phyloP scores from a whole-genome alignment of 208 protist species.

The Naegleria gruberi region DNA sequence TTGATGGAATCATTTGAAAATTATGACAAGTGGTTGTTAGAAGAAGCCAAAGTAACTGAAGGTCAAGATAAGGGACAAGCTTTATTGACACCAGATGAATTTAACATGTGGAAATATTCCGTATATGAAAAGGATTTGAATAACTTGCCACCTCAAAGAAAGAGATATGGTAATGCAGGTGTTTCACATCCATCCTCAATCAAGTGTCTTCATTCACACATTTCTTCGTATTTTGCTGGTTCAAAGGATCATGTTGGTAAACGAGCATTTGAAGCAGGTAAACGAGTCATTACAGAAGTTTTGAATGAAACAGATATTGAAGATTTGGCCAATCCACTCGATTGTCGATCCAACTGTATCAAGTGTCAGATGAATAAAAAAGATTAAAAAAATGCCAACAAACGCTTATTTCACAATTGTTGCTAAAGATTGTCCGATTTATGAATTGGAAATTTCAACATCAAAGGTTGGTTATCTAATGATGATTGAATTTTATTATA shows the following conservation, averaged over 20 bases:
- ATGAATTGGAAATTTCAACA: conserved; percentile 24
- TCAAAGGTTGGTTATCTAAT: background rate
- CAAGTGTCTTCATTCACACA: conserved; percentile 7
- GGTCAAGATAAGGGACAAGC: background rate
- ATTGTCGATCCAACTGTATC: conserved; percentile 4
- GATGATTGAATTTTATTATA: background rate
- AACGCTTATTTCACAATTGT: conserved; percentile 31
- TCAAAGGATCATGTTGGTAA: conserved; percentile 5
- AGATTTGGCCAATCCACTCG: background rate
- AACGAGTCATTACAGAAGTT: too few species aligned
- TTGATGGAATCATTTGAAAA: background rate
- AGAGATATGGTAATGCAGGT: conserved; percentile 7
- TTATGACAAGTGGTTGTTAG: background rate
- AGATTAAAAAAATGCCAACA: background rate
- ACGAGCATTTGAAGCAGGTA: background rate
- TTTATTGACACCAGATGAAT: background rate
- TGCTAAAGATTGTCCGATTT: conserved; percentile 24
- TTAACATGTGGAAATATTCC: background rate
- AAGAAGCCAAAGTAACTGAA: background rate
- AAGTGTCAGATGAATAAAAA: background rate
- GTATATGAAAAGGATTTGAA: background rate
- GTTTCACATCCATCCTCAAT: background rate
- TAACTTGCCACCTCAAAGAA: background rate
- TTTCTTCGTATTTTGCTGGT: background rate
- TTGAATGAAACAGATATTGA: background rate